Evolutionary conservation across 73 alveolate genomes (phyloP).

Genomic region (Paramecium sexaurelia): DNA sequence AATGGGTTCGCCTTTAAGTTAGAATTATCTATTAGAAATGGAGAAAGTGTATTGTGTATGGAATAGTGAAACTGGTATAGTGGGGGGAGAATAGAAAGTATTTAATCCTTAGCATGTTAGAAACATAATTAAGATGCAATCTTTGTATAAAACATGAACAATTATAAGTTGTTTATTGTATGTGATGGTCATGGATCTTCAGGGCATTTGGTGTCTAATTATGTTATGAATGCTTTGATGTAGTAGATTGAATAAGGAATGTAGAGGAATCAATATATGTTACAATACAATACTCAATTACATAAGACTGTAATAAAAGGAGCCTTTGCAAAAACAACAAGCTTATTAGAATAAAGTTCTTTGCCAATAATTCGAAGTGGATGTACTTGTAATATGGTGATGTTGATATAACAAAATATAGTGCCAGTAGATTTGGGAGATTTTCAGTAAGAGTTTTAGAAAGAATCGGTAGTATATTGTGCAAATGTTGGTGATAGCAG

Average conservation of each 20-base stretch:
- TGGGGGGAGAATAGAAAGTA: constrained; percentile 16
- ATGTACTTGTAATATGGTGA: constrained; percentile 36
- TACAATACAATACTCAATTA: constrained; percentile 26
- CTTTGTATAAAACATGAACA: not conserved
- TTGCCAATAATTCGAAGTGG: constrained; percentile 1
- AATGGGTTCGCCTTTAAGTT: not conserved
- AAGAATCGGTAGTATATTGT: constrained; percentile 65
- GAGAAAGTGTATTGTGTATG: constrained; percentile 26
- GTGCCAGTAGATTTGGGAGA: not conserved
- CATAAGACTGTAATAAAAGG: constrained; percentile 11
- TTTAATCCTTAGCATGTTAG: not conserved
- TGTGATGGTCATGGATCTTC: constrained; percentile 84
- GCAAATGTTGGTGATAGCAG: constrained; percentile 92
- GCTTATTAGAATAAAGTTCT: not conserved
- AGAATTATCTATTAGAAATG: not conserved
- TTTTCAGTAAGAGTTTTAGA: constrained; percentile 44
- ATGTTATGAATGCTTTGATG: constrained; percentile 71
- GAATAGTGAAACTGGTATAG: constrained; percentile 34
- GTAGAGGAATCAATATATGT: not conserved
- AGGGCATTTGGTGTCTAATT: constrained; percentile 82
- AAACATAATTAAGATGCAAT: constrained; percentile 3
- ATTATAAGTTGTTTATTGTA: constrained; percentile 41
- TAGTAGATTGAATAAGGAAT: not conserved
- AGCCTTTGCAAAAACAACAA: not conserved
- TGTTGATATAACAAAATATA: constrained; percentile 6